Base-by-base conservation (phyloP, 2,329 filamentous ascomycete genomes). In the Aspergillus sp. region DNA sequence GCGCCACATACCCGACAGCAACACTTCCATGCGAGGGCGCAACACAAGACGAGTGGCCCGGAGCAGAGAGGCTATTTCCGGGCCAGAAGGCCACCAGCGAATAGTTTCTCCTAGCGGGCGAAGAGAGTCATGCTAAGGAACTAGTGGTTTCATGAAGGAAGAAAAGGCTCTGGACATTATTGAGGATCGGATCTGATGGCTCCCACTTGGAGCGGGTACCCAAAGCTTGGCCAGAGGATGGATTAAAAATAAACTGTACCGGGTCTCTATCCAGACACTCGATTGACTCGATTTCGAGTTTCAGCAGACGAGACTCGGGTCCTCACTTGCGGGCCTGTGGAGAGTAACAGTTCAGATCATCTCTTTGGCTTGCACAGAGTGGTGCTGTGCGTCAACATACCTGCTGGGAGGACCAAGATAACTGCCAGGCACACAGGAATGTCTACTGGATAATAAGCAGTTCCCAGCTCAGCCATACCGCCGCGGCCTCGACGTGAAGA, bases 391-490 rank as follows among this genome's bases (percentile, higher is more conserved):
- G 13, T 32, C 50, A 36, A 36, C 50, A 53, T 53, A 53, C 41
- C 18, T 24, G 24, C 7, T 9, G 20, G 8, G 26, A 17, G 26
- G 44, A 47, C 43, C 51, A 53, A 39, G 51, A 53, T 48, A 53
- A 41, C 20, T 53, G 51, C 42, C 51, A 30, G 51, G 51, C 32
- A 48, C 26, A 47, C 43, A 47, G 39, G 51, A 53, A 53, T 53
- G 51, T 48, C 26, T 11, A 11, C 24, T 30, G 9, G 9, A 30
- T 30, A 30, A 30, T 30, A 30, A 30, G 26, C 26, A 30, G 26
- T 30, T 9, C 26, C 9, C 3, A 30, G 26, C 26, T 48, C 30
- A n/a, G 36, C 34, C 34, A 49, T 49, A 49, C 48, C 48, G 13
- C 22, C 18, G 20, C 34, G 18, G 20, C 41, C 39, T 49, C 48